Conservation (phyloP, 208 protist genomes). For the Wallacemonas rigidus region DNA sequence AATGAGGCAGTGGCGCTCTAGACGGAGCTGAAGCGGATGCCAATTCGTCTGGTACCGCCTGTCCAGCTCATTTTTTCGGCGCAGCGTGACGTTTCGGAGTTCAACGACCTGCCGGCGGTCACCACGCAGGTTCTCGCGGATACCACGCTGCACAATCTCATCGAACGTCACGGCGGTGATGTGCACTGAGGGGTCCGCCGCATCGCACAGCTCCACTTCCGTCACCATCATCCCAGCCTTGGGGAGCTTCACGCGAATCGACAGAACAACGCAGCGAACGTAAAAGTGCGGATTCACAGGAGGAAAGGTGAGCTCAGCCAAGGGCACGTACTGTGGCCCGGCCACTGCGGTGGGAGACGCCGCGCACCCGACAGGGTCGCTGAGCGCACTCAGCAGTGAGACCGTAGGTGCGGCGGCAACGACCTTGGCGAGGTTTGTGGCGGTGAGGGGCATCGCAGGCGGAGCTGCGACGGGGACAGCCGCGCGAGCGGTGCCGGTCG, state of each 20-base stretch:
- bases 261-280: constrained; percentile 68
- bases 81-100: constrained; percentile 65
- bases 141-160: constrained; percentile 58
- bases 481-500: background rate
- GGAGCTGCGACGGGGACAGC: background rate
- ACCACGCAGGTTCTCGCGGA: constrained; percentile 62
- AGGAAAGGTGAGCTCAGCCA: constrained; percentile 66
- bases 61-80: constrained; percentile 73
- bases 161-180: constrained; percentile 86
- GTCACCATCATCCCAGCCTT: constrained; percentile 60
- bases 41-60: constrained; percentile 72
- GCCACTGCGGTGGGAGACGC: background rate
- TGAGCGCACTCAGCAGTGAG: background rate
- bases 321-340: constrained; percentile 30
- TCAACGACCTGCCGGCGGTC: constrained; percentile 79
- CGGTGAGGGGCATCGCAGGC: constrained; percentile 24
- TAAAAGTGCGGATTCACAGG: constrained; percentile 54
- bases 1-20: constrained; percentile 63
- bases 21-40: constrained; percentile 72
- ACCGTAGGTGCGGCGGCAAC: background rate
- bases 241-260: constrained; percentile 64
- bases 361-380: background rate
- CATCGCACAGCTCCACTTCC: constrained; percentile 79
- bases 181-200: constrained; percentile 48
- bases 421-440: constrained; percentile 19